phyloP scores from a whole-genome alignment of 495 filamentous ascomycete genomes.

The Lasiosphaeria miniovina region DNA sequence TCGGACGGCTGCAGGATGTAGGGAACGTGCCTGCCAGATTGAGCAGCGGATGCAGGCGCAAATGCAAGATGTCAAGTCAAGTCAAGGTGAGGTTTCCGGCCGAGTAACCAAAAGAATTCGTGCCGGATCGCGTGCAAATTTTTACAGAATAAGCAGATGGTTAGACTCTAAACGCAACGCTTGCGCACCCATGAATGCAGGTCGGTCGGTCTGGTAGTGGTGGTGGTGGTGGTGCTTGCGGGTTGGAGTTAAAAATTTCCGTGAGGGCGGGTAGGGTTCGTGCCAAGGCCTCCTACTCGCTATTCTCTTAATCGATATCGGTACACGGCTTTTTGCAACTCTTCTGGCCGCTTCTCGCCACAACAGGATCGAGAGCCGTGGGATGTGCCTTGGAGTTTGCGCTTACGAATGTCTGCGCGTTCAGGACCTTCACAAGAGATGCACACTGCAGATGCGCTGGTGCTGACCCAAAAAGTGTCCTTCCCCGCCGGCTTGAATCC shows the following conservation, averaged over 20 bases:
- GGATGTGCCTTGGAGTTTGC: no score
- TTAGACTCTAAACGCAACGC: not conserved
- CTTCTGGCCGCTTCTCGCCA: no score
- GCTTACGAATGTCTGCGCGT: no score
- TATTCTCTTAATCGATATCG: no score
- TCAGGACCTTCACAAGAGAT: no score
- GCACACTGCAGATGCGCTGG: no score
- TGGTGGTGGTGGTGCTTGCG: not conserved
- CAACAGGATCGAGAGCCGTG: no score
- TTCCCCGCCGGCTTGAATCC: no score
- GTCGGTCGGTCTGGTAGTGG: not conserved
- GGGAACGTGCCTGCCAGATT: conserved; percentile 6
- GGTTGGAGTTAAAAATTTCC: conserved; percentile 7
- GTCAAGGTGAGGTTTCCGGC: not conserved
- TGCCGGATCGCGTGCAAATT: not conserved
- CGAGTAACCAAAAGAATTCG: not conserved
- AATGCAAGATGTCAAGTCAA: not conserved
- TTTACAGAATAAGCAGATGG: conserved; percentile 1
- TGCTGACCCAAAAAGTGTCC: no score
- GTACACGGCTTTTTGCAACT: no score
- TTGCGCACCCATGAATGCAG: conserved; percentile 6
- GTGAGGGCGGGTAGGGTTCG: not conserved
- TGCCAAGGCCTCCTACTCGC: not conserved
- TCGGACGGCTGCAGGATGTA: conserved; percentile 1
- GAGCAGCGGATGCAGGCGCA: not conserved